Evolutionary conservation across 371 early-diverging fungal species (phyloP), one percentile per base, ranked within the genome.

Genomic region (Dinochytrium kinnereticum): DNA sequence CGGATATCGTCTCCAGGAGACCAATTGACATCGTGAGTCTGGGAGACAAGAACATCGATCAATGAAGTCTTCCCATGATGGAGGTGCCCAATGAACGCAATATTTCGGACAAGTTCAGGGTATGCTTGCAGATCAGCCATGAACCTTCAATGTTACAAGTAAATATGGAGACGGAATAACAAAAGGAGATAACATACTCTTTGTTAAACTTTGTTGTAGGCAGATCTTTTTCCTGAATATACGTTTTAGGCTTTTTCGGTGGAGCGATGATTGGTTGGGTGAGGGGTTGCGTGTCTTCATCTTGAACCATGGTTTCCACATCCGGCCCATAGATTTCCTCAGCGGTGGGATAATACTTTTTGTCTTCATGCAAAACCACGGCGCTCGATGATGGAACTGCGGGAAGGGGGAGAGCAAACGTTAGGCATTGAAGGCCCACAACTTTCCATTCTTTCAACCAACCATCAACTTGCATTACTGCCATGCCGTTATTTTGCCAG

Each of bases 11-110:
- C 73, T 59, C 75, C 88, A 69, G 73, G 74, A 72, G 57, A 81
- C 87, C 76, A 80, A 59, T 74, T 36, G 40, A 83, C 77, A 26
- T 77, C 73, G 74, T 98, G 98, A 10, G 97, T 96, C 77, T 94
- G 89, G 21, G 91, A 87, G 21, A 98, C 92, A 26, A 99, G 90
- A 88, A 94, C 90, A 76, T 98, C 98, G 40, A 97, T 86, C 70
- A 99, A 90, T 0, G 96, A 87, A 0, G 98, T 95, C 76, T 99
- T 99, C 69, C 99, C 99, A 78, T 97, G 97, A 75, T 98, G 98
- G 72, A 99, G 87, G 83, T 97, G 96, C 28, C 99, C 99, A 1
- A 94, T 92, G 61, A 98, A 74, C 13, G 94, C 94, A 64, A 98
- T 83, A 74, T 97, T 97, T 72, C 98, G 90, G 31, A 92, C 85